Evolutionary conservation across 2,329 filamentous ascomycete genomes (phyloP).

Genomic region (Exophiala calicioides): DNA sequence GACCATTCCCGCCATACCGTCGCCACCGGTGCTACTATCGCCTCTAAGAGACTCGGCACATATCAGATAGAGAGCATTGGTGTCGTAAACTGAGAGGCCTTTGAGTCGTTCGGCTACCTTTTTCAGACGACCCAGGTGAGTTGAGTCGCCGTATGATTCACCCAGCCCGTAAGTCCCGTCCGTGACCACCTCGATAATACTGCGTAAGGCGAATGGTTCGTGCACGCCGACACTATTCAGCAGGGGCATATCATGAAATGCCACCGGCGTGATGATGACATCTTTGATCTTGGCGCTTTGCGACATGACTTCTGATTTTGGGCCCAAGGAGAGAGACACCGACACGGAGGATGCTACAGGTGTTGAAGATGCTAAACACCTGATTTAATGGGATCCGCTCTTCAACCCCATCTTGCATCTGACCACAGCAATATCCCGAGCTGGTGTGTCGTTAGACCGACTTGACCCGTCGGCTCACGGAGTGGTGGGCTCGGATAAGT

Average conservation of each 20-base stretch:
- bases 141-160: slow-evolving; percentile 46
- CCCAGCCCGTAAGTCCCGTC: slow-evolving; percentile 42
- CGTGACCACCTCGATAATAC: slow-evolving; percentile 44
- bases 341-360: too few relatives aligned
- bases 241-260: slow-evolving; percentile 49
- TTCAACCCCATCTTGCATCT: too few relatives aligned
- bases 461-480: too few relatives aligned
- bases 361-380: too few relatives aligned
- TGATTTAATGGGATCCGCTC: too few relatives aligned
- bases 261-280: slow-evolving; percentile 46
- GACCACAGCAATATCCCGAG: too few relatives aligned
- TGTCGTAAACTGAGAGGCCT: slow-evolving; percentile 23
- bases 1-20: slow-evolving; percentile 43
- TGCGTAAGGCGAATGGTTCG: slow-evolving; percentile 46
- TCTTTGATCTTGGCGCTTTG: slow-evolving; percentile 36
- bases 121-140: slow-evolving; percentile 40
- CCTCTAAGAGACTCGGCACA: slow-evolving; percentile 29
- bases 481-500: too few relatives aligned
- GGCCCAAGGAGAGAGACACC: not conserved
- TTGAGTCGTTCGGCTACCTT: slow-evolving; percentile 30
- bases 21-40: slow-evolving; percentile 31
- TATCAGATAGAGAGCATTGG: slow-evolving; percentile 33
- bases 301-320: slow-evolving; percentile 7
- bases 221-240: slow-evolving; percentile 49
- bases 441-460: too few relatives aligned